These are phyloP conservation scores for Nicotiana undulata DNA, from an alignment of 257 asterid species.

Conservation along the genomic window DNA sequence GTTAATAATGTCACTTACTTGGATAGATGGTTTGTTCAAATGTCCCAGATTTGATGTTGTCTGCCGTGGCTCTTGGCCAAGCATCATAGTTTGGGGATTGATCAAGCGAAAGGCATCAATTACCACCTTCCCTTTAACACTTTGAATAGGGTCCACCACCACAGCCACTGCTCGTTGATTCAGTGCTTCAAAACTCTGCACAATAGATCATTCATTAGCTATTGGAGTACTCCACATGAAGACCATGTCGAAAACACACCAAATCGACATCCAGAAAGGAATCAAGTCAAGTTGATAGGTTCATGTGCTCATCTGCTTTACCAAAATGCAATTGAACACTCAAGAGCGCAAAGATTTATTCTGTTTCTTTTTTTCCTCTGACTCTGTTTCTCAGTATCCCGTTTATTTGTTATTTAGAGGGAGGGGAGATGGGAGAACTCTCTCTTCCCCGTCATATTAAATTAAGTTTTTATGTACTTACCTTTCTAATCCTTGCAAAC, in stretches of 20 bases:
- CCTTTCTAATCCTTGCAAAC: background rate
- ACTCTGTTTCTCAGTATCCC: background rate
- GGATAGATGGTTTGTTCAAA: constrained; percentile 96
- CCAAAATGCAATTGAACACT: background rate
- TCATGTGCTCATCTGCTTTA: background rate
- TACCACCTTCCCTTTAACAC: constrained; percentile 99
- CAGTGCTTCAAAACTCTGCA: constrained; percentile 97
- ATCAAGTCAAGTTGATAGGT: background rate
- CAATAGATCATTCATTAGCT: constrained; percentile 8
- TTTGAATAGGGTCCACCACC: constrained; percentile 98
- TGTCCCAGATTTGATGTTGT: constrained; percentile 97
- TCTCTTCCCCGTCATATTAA: background rate
- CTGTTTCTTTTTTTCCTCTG: background rate
- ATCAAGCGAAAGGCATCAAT: constrained; percentile 96
- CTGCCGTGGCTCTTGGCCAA: constrained; percentile 98
- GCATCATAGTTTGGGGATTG: constrained; percentile 99
- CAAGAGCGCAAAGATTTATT: background rate
- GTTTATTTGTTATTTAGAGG: background rate
- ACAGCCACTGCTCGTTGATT: constrained; percentile 97
- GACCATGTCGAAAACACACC: background rate
- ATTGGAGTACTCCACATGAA: background rate
- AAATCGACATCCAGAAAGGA: background rate
- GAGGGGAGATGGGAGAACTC: background rate
- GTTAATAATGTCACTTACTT: constrained; percentile 28
- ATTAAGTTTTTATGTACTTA: background rate